Conservation (phyloP, 495 filamentous ascomycete species). For the Neurospora sp. region DNA sequence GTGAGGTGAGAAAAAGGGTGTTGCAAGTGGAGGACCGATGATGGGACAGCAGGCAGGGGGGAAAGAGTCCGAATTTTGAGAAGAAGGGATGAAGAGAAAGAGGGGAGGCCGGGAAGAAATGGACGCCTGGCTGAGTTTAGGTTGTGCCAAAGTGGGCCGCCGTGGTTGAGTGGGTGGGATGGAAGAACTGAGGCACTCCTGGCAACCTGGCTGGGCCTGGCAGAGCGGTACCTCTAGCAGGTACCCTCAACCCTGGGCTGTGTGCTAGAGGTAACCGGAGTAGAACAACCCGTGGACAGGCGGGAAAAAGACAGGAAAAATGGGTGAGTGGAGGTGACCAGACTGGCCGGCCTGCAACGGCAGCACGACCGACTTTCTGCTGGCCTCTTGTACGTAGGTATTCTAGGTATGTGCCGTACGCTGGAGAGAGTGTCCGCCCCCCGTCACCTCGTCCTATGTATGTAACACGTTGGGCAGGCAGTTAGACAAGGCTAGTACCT, state of each 20-base stretch:
- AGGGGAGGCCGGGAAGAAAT: slow-evolving; percentile 4
- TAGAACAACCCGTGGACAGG: neutral
- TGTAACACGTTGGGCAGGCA: neutral
- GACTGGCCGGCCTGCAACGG: neutral
- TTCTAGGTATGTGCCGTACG: neutral
- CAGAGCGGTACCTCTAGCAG: neutral
- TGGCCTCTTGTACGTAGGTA: neutral
- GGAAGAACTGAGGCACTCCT: neutral
- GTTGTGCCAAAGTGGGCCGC: slow-evolving; percentile 8
- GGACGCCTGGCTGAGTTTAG: neutral
- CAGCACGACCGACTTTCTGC: neutral
- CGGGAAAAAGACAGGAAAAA: neutral
- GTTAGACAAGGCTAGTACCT: neutral
- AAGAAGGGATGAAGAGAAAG: slow-evolving; percentile 10
- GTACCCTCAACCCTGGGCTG: neutral
- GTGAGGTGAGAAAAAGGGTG: slow-evolving; percentile 8
- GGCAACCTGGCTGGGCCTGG: neutral
- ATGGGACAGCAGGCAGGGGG: slow-evolving; percentile 8
- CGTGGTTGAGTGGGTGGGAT: slow-evolving; percentile 1
- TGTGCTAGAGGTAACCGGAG: neutral
- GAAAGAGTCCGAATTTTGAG: slow-evolving; percentile 3
- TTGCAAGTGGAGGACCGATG: neutral
- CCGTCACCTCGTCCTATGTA: neutral
- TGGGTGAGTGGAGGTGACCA: neutral
- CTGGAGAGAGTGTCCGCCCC: neutral